A percentile compares a stretch with the other conserved stretches of the same genome.
These are phyloP conservation scores for Colletotrichum shisoi DNA, from an alignment of 2,329 filamentous ascomycete genomes.

Conservation along the genomic window DNA sequence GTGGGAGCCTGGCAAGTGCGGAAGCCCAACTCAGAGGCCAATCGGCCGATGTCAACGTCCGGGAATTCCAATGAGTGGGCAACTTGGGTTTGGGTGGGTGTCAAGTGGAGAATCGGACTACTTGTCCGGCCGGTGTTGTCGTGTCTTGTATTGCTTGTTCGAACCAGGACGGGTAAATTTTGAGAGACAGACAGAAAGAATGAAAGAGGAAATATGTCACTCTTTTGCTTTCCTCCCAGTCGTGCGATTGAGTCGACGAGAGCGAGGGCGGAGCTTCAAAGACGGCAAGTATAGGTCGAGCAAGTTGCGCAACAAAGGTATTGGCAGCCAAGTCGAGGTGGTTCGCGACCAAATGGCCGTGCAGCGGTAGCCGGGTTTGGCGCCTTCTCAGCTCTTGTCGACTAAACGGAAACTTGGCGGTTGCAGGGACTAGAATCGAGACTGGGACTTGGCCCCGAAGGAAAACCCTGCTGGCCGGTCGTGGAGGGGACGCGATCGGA, in stretches of 20 bases:
- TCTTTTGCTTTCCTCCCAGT: neutral
- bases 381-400: conserved; percentile 29
- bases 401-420: neutral
- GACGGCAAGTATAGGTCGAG: neutral
- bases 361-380: conserved; percentile 26
- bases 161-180: conserved; percentile 3
- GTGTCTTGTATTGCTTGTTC: conserved; percentile 17
- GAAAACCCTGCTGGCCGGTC: conserved; percentile 22
- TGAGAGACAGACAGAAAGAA: conserved; percentile 5
- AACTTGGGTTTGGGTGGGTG: conserved; percentile 32
- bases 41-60: conserved; percentile 30
- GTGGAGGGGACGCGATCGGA: conserved; percentile 23
- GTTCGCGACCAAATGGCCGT: conserved; percentile 5
- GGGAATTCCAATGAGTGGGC: conserved; percentile 33
- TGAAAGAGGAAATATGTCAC: neutral
- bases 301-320: neutral
- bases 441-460: conserved; percentile 16
- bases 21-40: conserved; percentile 9
- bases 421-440: conserved; percentile 11
- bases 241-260: neutral
- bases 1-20: conserved; percentile 3
- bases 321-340: neutral
- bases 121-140: conserved; percentile 5
- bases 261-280: neutral
- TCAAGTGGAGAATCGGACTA: conserved; percentile 21